These are phyloP conservation scores for Monilinia aucupariae DNA, from an alignment of 2,329 filamentous ascomycete genomes.

Conservation along the genomic window DNA sequence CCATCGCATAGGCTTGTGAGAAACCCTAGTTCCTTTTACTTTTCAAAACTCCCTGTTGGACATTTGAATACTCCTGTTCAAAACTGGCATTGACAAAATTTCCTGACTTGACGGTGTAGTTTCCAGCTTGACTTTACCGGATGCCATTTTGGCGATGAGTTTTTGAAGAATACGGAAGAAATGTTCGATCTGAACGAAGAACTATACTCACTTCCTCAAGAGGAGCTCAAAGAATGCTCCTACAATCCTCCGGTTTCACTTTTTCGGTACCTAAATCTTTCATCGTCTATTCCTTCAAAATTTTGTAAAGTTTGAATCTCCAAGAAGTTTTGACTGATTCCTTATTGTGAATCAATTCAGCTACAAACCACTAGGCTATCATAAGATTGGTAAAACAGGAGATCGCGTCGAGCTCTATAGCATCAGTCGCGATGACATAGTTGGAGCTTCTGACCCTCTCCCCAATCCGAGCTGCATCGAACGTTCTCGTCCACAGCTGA, in stretches of 20 bases:
- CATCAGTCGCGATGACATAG: slow-evolving; percentile 6
- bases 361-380: slow-evolving; percentile 7
- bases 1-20: slow-evolving; percentile 8
- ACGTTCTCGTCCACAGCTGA: not conserved
- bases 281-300: not conserved
- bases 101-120: not conserved
- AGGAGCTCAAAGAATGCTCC: not conserved
- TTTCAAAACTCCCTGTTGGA: not conserved
- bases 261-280: not conserved
- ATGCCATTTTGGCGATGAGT: not conserved
- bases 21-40: not conserved
- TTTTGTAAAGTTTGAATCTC: not conserved
- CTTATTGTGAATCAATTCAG: not conserved
- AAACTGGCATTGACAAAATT: not conserved
- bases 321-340: not conserved
- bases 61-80: not conserved
- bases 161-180: not conserved
- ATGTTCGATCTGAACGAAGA: slow-evolving; percentile 4
- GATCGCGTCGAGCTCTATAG: slow-evolving; percentile 8
- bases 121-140: slow-evolving; percentile 1
- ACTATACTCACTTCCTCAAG: not conserved
- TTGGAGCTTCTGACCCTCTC: slow-evolving; percentile 12
- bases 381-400: slow-evolving; percentile 1
- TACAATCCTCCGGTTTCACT: slow-evolving; percentile 7
- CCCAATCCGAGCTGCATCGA: not conserved